Base-by-base conservation (phyloP, 2,329 filamentous ascomycete species). In the Scedosporium dehoogii region DNA sequence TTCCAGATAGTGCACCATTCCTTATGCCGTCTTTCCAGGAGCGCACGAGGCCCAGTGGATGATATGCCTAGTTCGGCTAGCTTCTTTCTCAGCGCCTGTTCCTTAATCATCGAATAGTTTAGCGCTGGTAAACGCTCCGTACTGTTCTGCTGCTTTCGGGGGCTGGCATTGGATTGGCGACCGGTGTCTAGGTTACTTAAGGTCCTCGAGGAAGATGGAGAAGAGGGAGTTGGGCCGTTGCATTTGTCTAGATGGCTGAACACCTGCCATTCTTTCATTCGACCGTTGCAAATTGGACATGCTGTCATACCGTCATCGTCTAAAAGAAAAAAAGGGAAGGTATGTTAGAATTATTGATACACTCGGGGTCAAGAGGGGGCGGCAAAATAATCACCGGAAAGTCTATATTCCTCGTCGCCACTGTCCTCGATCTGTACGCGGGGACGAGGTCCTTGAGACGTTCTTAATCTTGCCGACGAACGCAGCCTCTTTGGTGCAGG, bases 1-100 rank as follows among this genome's bases (percentile, higher is more conserved):
- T 99, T 99, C 89, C 91, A 97, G 18, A 99, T 76, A 44, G 94
- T 97, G 60, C 94, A 82, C 92, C 92, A 99, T 73, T 99, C 94
- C 25, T 85, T 90, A 70, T 97, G 92, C 18, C 96, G 84, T 66
- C 82, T 84, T 71, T 93, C 88, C 61, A 97, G 78, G 1, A 92
- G 79, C 56, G 81, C 77, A 56, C 88, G 88, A 0, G 81, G 74
- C 0, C 94, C 94, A 64, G 77, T 79, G 9, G 80, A 82, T 0
- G 91, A 87, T 63, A 97, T 86, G 1, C 92, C 91, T 1, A 94
- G 79, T 2, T 96, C 91, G 18, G 79, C 73, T 51, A 99, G 77
- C 74, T 96, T 97, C 70, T 90, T 94, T 58, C 87, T 85, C 60
- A 99, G 78, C 2, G 84, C 83, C 0, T 74, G 77, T 23, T 97